A percentile compares a stretch with the other conserved stretches of the same genome.
phyloP scores from a whole-genome alignment of 2,329 filamentous ascomycete species.

The Aspergillus fischeri region DNA sequence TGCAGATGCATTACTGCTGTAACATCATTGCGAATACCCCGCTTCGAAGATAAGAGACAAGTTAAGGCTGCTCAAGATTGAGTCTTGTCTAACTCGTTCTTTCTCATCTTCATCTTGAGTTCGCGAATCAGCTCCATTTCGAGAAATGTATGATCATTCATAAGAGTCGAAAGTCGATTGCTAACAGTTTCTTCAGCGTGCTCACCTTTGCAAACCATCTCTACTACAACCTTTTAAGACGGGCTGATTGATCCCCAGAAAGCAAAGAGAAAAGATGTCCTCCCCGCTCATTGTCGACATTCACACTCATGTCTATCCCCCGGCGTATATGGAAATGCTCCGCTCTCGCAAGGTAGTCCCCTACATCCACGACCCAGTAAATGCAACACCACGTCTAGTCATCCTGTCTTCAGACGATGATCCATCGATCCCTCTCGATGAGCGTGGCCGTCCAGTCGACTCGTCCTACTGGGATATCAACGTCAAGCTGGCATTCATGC shows the following conservation, averaged over 20 bases:
- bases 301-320: conserved; percentile 62
- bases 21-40: background rate
- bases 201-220: background rate
- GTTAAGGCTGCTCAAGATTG: background rate
- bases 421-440: conserved; percentile 32
- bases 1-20: background rate
- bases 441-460: conserved; percentile 75
- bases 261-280: conserved; percentile 13
- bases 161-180: background rate
- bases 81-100: conserved; percentile 7
- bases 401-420: conserved; percentile 46
- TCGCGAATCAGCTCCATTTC: background rate
- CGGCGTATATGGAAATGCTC: conserved; percentile 56
- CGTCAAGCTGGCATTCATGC: conserved; percentile 84
- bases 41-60: background rate
- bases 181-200: background rate
- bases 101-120: conserved; percentile 6
- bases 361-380: conserved; percentile 41
- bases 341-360: conserved; percentile 47
- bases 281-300: conserved; percentile 52
- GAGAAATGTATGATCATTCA: background rate
- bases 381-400: conserved; percentile 39
- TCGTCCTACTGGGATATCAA: conserved; percentile 75
- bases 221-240: background rate
- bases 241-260: background rate